phyloP scores from a whole-genome alignment of 768 basidiomycete species.

The Boletus rufocinnamomeus region DNA sequence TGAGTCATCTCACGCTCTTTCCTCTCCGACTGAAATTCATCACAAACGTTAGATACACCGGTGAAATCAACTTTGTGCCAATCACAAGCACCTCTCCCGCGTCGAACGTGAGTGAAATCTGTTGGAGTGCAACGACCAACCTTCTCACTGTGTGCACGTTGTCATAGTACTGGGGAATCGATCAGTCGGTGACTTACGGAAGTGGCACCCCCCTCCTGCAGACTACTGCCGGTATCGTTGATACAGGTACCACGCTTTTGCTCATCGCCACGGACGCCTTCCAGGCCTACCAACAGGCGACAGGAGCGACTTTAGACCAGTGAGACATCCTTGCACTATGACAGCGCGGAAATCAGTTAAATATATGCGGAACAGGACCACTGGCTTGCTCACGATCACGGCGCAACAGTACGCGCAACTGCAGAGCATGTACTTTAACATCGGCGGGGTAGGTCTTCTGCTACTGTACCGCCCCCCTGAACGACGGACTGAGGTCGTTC shows the following conservation, averaged over 20 bases:
- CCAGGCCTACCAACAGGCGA: constrained; percentile 53
- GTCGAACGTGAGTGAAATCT: constrained; percentile 25
- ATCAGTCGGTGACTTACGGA: constrained; percentile 41
- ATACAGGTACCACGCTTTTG: constrained; percentile 55
- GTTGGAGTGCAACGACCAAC: background rate
- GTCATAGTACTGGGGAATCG: constrained; percentile 51
- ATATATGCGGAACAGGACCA: constrained; percentile 36
- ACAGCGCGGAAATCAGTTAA: background rate
- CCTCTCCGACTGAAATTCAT: background rate
- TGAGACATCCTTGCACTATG: constrained; percentile 24
- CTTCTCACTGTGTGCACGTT: background rate
- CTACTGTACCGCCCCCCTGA: background rate
- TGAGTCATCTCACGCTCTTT: constrained; percentile 14
- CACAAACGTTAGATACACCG: constrained; percentile 30
- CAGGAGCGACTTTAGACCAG: constrained; percentile 54
- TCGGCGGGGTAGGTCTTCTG: constrained; percentile 41
- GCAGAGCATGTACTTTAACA: constrained; percentile 53
- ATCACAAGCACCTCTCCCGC: constrained; percentile 51
- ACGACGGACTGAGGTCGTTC: background rate
- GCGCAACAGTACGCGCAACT: constrained; percentile 48
- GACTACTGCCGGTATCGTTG: constrained; percentile 49
- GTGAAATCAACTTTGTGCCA: constrained; percentile 39
- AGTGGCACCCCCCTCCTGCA: constrained; percentile 34
- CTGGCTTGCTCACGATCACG: constrained; percentile 58
- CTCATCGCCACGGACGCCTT: constrained; percentile 62